phyloP scores from a whole-genome alignment of 306 rosid species.

The Clitoria ternatea region DNA sequence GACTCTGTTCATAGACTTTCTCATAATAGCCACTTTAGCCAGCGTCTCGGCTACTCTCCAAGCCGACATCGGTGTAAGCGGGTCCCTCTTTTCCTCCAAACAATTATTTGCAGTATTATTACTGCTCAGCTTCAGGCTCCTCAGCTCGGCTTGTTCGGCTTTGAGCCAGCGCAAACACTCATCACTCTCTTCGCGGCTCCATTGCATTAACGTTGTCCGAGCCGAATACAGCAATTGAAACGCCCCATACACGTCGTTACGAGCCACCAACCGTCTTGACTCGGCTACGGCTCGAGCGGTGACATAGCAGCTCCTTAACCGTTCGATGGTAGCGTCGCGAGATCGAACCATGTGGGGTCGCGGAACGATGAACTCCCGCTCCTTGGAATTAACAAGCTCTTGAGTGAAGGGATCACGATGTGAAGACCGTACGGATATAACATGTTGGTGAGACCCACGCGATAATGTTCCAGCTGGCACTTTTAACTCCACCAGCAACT shows the following conservation, averaged over 20 bases:
- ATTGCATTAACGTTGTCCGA: conserved; percentile 42
- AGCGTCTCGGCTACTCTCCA: conserved; percentile 88
- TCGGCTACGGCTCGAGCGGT: conserved; percentile 66
- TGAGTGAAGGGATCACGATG: conserved; percentile 51
- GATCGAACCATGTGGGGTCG: conserved; percentile 58
- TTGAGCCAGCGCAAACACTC: conserved; percentile 58
- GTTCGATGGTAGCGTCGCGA: conserved; percentile 33
- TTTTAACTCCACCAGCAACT: conserved; percentile 60
- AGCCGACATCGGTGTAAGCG: conserved; percentile 80
- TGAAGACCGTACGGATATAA: conserved; percentile 52
- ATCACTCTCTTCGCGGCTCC: conserved; percentile 30
- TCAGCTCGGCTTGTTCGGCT: conserved; percentile 49
- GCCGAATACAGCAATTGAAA: conserved; percentile 58
- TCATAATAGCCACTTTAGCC: conserved; percentile 90
- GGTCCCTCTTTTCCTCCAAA: conserved; percentile 55
- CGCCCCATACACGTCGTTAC: conserved; percentile 52
- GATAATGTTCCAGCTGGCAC: conserved; percentile 35
- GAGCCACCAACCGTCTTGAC: conserved; percentile 48
- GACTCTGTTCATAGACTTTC: conserved; percentile 94
- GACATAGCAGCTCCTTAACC: conserved; percentile 58
- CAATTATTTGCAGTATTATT: background rate
- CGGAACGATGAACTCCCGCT: conserved; percentile 46
- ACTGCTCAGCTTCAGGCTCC: conserved; percentile 25
- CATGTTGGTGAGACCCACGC: conserved; percentile 45
- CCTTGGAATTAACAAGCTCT: conserved; percentile 48